Conservation (phyloP, 352 stramenopile species). For the Phytophthora tubulina region DNA sequence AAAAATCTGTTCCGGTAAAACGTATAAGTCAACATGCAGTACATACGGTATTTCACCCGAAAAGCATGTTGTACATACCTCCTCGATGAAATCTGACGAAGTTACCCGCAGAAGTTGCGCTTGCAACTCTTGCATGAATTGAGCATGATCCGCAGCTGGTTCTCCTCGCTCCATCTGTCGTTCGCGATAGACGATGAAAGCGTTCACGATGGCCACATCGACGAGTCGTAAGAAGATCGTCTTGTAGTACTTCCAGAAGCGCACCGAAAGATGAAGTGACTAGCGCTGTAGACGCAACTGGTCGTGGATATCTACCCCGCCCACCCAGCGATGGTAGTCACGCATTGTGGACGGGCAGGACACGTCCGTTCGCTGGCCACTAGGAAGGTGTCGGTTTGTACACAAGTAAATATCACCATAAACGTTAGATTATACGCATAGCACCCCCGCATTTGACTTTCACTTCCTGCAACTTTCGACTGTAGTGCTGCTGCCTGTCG, state of each 20-base stretch:
- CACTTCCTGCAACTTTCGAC: neutral
- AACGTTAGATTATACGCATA: neutral
- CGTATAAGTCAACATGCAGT: neutral
- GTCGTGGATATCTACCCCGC: neutral
- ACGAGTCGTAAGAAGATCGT: neutral
- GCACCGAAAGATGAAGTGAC: neutral
- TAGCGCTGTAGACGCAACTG: neutral
- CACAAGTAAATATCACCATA: no score
- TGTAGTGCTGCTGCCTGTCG: neutral
- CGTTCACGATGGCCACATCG: neutral
- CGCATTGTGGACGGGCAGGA: neutral
- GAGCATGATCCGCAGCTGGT: no score
- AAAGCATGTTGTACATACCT: no score
- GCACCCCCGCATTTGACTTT: neutral
- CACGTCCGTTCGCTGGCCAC: neutral
- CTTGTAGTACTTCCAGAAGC: neutral
- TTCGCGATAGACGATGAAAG: neutral
- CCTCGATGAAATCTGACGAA: neutral
- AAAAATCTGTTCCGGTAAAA: neutral
- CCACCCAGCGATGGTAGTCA: neutral
- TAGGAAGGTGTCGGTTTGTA: neutral
- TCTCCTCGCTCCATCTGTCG: neutral
- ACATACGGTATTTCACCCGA: no score
- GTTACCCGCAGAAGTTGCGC: neutral
- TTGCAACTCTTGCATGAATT: no score